Percentiles rank a stretch among this genome's conserved stretches.
These are phyloP conservation scores for Neocatenulostroma microsporum DNA, from an alignment of 2,329 filamentous ascomycete genomes.

Conservation along the genomic window DNA sequence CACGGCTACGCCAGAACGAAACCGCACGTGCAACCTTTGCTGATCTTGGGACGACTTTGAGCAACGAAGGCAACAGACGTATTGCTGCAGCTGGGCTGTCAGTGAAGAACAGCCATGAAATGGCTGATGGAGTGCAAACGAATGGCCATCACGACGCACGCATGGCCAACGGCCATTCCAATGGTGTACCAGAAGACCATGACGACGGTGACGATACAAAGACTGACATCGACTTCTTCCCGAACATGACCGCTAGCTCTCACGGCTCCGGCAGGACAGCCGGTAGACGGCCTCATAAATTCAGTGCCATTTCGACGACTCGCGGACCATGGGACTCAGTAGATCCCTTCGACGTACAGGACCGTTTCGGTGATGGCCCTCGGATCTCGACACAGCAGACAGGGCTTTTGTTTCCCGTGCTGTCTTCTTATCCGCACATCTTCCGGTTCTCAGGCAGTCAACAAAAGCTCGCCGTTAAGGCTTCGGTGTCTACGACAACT, in stretches of 20 bases:
- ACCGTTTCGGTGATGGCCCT: conserved; percentile 25
- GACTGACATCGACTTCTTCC: conserved; percentile 25
- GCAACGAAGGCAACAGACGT: conserved; percentile 68
- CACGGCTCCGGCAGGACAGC: neutral
- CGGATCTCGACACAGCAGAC: conserved; percentile 32
- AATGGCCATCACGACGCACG: conserved; percentile 26
- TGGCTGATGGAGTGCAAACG: conserved; percentile 18
- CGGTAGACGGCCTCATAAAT: conserved; percentile 26
- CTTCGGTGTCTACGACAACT: conserved; percentile 64
- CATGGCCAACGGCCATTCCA: conserved; percentile 25
- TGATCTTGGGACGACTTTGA: conserved; percentile 59
- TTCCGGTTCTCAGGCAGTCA: conserved; percentile 44
- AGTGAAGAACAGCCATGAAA: conserved; percentile 36
- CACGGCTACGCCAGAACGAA: conserved; percentile 52
- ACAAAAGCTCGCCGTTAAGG: conserved; percentile 39
- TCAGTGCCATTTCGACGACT: conserved; percentile 33
- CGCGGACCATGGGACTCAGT: conserved; percentile 33
- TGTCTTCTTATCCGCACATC: conserved; percentile 77
- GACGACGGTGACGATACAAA: conserved; percentile 7
- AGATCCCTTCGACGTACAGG: conserved; percentile 25
- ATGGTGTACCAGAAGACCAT: conserved; percentile 10
- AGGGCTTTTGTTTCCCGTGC: conserved; percentile 60
- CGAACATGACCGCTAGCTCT: conserved; percentile 9
- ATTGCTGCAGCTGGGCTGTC: conserved; percentile 68
- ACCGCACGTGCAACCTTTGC: conserved; percentile 47